These are phyloP conservation scores for Malus hybrid DNA, from an alignment of 331 rosid genomes.

Conservation along the genomic window DNA sequence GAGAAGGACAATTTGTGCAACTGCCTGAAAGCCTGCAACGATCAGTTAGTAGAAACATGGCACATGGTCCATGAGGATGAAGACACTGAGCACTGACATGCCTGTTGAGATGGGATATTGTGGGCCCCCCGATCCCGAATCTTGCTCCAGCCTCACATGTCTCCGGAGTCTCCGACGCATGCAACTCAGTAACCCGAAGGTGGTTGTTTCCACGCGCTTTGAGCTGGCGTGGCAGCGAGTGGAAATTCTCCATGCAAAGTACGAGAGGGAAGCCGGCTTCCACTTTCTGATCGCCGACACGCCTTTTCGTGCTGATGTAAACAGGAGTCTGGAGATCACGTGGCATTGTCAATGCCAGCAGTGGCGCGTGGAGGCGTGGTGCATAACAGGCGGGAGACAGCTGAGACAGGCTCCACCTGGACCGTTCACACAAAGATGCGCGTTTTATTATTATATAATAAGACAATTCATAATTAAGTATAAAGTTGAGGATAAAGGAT, in stretches of 20 bases:
- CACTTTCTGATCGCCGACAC: too few relatives aligned
- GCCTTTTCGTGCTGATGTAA: too few relatives aligned
- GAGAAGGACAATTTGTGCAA: not conserved
- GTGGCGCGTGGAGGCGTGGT: not conserved
- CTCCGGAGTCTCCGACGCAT: too few relatives aligned
- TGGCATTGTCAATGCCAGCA: not conserved
- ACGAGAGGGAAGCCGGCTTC: too few relatives aligned
- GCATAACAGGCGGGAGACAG: slow-evolving; percentile 3
- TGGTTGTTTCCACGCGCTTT: too few relatives aligned
- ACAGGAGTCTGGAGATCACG: not conserved
- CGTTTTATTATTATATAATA: not conserved
- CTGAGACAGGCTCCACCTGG: not conserved
- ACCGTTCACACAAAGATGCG: not conserved
- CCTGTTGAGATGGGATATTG: not conserved
- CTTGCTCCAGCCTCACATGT: too few relatives aligned
- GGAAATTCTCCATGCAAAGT: too few relatives aligned
- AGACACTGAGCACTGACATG: not conserved
- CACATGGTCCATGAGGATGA: slow-evolving; percentile 23
- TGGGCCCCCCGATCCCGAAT: not conserved
- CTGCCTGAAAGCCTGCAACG: not conserved
- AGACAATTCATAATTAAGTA: too few relatives aligned
- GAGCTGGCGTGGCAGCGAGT: too few relatives aligned
- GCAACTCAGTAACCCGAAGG: too few relatives aligned
- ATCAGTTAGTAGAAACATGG: not conserved
- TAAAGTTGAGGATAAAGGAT: too few relatives aligned